These are phyloP conservation scores for Xylaria venustula DNA, from an alignment of 495 filamentous ascomycete species.

Conservation along the genomic window DNA sequence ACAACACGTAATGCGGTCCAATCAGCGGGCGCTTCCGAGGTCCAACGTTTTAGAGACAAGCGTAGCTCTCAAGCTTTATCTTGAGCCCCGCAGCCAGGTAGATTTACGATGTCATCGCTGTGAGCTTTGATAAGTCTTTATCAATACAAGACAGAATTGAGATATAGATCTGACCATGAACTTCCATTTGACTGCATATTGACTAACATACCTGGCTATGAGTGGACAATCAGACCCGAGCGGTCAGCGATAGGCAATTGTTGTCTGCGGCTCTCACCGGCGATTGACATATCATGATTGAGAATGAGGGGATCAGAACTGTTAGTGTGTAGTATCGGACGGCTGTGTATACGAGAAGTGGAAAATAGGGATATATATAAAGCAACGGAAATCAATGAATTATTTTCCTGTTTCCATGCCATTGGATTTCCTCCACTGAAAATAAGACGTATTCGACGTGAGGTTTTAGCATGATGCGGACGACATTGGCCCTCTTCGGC, in stretches of 20 bases:
- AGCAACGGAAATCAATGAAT: no score
- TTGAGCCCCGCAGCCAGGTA: not conserved
- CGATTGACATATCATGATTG: not conserved
- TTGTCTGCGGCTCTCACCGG: not conserved
- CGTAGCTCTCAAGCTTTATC: slow-evolving; percentile 8
- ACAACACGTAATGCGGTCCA: not conserved
- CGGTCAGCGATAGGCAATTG: not conserved
- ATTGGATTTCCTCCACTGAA: not conserved
- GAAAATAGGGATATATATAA: not conserved
- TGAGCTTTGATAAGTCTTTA: not conserved
- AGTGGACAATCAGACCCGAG: slow-evolving; percentile 1
- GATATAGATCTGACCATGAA: not conserved
- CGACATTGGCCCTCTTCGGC: slow-evolving; percentile 12
- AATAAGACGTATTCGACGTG: not conserved
- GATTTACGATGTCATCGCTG: slow-evolving; percentile 3
- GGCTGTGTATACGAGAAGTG: not conserved
- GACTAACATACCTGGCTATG: not conserved
- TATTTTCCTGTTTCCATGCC: not conserved
- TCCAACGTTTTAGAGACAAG: not conserved
- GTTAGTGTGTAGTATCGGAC: no score
- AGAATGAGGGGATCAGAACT: not conserved
- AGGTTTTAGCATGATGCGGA: not conserved
- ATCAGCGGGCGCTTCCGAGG: not conserved
- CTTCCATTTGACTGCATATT: slow-evolving; percentile 3
- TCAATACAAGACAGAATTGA: not conserved